These are phyloP conservation scores for Podospora comata DNA, from an alignment of 495 filamentous ascomycete genomes.

Conservation along the genomic window DNA sequence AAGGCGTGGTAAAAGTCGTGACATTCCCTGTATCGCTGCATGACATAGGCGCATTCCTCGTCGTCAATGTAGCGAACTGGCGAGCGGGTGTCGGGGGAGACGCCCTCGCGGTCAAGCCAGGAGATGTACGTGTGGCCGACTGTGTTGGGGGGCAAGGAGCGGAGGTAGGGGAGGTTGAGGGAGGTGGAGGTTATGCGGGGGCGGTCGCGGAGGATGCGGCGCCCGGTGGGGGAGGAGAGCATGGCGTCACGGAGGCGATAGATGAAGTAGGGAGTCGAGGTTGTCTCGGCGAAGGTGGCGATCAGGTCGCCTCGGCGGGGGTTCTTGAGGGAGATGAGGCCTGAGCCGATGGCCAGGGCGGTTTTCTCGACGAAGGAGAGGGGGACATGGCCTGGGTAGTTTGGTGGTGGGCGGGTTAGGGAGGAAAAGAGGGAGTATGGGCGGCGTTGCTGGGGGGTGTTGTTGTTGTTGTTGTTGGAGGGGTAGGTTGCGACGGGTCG, in stretches of 20 bases:
- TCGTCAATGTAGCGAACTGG: constrained; percentile 87
- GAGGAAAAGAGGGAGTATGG: constrained; percentile 71
- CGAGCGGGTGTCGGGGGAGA: constrained; percentile 83
- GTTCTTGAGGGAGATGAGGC: constrained; percentile 72
- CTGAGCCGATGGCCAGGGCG: constrained; percentile 77
- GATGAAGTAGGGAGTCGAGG: constrained; percentile 92
- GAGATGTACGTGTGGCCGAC: constrained; percentile 80
- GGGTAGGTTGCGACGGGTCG: background rate
- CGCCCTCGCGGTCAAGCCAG: constrained; percentile 90
- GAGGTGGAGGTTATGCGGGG: constrained; percentile 83
- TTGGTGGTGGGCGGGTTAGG: constrained; percentile 74
- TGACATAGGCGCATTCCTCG: constrained; percentile 93
- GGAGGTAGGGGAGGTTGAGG: constrained; percentile 66
- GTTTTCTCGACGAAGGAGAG: constrained; percentile 73
- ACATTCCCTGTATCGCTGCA: constrained; percentile 96
- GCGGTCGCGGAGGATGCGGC: constrained; percentile 84
- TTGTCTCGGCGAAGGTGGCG: constrained; percentile 87
- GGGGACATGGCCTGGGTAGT: constrained; percentile 90
- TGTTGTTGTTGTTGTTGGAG: background rate
- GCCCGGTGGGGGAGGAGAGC: constrained; percentile 78
- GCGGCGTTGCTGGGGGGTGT: constrained; percentile 16
- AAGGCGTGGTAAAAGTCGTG: constrained; percentile 99
- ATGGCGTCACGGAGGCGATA: constrained; percentile 87
- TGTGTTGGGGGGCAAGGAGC: constrained; percentile 65
- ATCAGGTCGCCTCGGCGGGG: constrained; percentile 83